A percentile compares a stretch with the other conserved stretches of the same genome.
phyloP scores from a whole-genome alignment of 352 stramenopile species.

The Globisporangium cystogenes region DNA sequence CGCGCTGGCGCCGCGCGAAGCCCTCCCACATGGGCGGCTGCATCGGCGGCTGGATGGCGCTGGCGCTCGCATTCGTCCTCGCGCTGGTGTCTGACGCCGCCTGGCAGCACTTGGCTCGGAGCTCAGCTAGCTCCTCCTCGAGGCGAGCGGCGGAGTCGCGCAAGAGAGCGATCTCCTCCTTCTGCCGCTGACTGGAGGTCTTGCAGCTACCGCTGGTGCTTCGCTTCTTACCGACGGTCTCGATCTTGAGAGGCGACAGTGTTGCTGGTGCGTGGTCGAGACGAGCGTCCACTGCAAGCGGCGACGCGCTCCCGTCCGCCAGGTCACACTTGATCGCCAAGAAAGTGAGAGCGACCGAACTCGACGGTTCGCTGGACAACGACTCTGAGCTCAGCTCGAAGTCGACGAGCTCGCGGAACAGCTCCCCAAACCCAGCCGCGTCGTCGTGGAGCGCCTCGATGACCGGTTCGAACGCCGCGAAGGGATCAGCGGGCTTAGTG shows the following conservation, averaged over 20 bases:
- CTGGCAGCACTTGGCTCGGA: not conserved
- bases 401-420: not conserved
- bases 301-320: not conserved
- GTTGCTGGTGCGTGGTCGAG: not conserved
- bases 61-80: not conserved
- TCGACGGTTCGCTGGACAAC: not conserved
- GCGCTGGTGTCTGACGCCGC: not conserved
- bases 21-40: conserved; percentile 4
- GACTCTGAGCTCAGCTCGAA: not conserved
- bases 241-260: not conserved
- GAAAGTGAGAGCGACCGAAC: not conserved
- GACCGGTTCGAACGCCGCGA: not conserved
- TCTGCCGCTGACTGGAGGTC: conserved; percentile 7
- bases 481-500: not conserved
- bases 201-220: not conserved
- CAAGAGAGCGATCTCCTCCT: conserved; percentile 4
- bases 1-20: conserved; percentile 3
- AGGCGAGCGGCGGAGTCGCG: not conserved
- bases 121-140: not conserved
- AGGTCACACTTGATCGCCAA: not conserved
- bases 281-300: not conserved
- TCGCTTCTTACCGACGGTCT: not conserved
- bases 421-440: not conserved
- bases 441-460: conserved; percentile 1
- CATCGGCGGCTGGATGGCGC: not conserved